A percentile compares a stretch with the other conserved stretches of the same genome.
phyloP scores from a whole-genome alignment of 306 rosid species.

The Bauhinia variegata region DNA sequence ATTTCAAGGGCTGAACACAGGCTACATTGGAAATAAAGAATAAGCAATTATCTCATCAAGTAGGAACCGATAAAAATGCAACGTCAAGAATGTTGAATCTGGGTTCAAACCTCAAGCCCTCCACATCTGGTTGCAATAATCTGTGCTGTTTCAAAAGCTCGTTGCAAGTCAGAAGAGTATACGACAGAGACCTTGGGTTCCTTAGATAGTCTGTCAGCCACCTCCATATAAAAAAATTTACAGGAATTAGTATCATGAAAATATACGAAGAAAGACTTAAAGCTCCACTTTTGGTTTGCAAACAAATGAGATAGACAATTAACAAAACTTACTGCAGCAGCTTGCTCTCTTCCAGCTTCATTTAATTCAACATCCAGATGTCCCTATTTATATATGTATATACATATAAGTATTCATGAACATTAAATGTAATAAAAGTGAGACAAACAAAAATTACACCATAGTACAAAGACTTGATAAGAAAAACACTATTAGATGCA shows the following conservation, averaged over 20 bases:
- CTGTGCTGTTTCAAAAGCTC: constrained; percentile 90
- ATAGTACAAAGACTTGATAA: constrained; percentile 11
- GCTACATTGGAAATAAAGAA: constrained; percentile 14
- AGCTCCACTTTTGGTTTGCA: constrained; percentile 7
- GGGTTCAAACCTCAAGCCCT: constrained; percentile 66
- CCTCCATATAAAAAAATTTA: constrained; percentile 51
- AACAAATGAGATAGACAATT: constrained; percentile 12
- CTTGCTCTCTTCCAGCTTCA: constrained; percentile 91
- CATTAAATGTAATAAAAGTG: constrained; percentile 19
- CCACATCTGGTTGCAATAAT: constrained; percentile 75
- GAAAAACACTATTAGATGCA: constrained; percentile 7
- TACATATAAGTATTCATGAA: constrained; percentile 29
- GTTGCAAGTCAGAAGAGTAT: constrained; percentile 85
- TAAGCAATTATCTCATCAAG: constrained; percentile 5
- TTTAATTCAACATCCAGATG: constrained; percentile 85
- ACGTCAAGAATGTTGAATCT: constrained; percentile 25
- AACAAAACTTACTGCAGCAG: constrained; percentile 67
- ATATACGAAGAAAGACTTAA: constrained; percentile 21
- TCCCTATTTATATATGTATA: constrained; percentile 58
- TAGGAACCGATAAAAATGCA: constrained; percentile 20
- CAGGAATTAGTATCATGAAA: constrained; percentile 26
- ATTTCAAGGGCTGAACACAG: constrained; percentile 27
- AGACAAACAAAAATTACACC: constrained; percentile 32
- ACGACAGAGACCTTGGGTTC: constrained; percentile 67
- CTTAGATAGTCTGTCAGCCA: constrained; percentile 75